Evolutionary conservation across 805 yeast genomes (phyloP), one percentile per base, ranked within the genome.

Genomic region (Hermanozyma aechmeae): DNA sequence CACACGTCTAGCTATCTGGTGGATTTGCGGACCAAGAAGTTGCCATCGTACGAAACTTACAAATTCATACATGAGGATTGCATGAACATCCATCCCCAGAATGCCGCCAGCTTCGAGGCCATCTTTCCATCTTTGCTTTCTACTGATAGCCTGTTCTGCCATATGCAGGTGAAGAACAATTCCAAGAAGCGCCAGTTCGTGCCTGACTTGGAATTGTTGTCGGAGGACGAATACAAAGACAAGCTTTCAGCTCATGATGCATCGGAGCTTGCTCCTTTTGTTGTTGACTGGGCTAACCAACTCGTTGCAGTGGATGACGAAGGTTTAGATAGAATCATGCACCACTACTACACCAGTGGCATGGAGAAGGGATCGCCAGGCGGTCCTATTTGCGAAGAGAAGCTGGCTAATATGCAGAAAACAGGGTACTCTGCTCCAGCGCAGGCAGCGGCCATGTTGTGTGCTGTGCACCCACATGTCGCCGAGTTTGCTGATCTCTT

Each of bases 201-300:
- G 14, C 36, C 42, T 4, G 45, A 43, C 32, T 31, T 42, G 33
- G 41, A 35, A 16, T 27, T 43, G 26, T 33, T 34, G 13, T 29
- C 31, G 20, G 32, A 35, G 31, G 7, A 29, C 21, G 24, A 32
- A 15, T 40, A 40, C 25, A 30, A 26, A 30, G 36, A 35, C 14
- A 30, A 28, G 33, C 26, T 34, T 10, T 30, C 42, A 7, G 26
- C 30, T 15, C 40, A 35, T 24, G 23, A 32, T 10, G 37, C 38
- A 3, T 28, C 22, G 13, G 43, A 40, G 26, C 24, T 42, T 24
- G 30, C 37, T 22, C 52, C 55, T 6, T 41, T 50, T 26, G 46
- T 74, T 12, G 78, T 76, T 11, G 81, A 76, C 49, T 76, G 82
- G 81, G 73, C 69, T 38, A 62, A 72, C 39, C 64, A 66, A 28